Conservation (phyloP, 2,329 filamentous ascomycete species). For the Hypoxylon sp. region DNA sequence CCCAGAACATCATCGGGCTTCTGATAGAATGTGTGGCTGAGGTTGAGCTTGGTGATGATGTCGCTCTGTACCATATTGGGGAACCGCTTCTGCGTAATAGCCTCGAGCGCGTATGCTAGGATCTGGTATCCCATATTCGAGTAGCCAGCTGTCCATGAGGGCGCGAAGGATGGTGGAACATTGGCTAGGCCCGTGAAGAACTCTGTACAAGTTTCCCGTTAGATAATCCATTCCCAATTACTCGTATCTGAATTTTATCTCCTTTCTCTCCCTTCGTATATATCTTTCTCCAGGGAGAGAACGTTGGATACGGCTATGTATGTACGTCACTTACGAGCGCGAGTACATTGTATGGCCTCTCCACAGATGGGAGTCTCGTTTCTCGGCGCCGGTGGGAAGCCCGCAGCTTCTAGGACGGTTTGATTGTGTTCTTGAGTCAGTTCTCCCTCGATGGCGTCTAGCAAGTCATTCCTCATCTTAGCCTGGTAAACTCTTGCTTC, state of each 20-base stretch:
- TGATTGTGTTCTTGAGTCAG: conserved; percentile 52
- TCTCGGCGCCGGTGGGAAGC: conserved; percentile 48
- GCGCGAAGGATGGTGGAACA: conserved; percentile 49
- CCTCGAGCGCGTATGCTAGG: conserved; percentile 52
- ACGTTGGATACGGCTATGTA: background rate
- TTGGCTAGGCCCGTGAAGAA: conserved; percentile 47
- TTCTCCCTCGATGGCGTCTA: conserved; percentile 50
- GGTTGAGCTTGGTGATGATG: conserved; percentile 44
- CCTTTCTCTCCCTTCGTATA: background rate
- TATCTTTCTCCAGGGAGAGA: background rate
- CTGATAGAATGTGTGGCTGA: conserved; percentile 49
- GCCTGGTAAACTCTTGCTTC: background rate
- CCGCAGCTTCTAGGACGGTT: conserved; percentile 44
- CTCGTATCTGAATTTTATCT: background rate
- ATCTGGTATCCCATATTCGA: conserved; percentile 52
- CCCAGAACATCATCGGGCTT: conserved; percentile 43
- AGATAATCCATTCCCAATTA: background rate
- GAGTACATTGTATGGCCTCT: conserved; percentile 44
- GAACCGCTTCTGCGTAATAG: conserved; percentile 46
- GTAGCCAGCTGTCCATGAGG: conserved; percentile 49
- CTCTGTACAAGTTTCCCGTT: conserved; percentile 37
- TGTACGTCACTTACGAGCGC: conserved; percentile 46
- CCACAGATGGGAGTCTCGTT: conserved; percentile 47
- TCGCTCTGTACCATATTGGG: conserved; percentile 47
- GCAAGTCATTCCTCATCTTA: conserved; percentile 20